A percentile compares a stretch with the other conserved stretches of the same genome.
phyloP scores from a whole-genome alignment of 1,139 yeast genomes.

The Zygosaccharomyces pseudobailii region DNA sequence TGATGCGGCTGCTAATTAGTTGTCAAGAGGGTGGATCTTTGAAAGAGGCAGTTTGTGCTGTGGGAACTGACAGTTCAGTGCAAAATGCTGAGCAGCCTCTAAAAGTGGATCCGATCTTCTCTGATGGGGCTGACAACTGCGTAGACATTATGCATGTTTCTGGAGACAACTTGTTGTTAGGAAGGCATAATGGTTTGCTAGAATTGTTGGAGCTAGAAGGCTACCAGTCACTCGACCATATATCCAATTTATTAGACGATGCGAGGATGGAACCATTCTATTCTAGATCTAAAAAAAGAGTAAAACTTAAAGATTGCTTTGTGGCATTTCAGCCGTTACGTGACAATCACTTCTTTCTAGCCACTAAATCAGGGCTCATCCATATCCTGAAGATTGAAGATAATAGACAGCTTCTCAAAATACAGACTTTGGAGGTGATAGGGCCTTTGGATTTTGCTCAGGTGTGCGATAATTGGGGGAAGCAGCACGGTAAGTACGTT shows the following conservation, averaged over 20 bases:
- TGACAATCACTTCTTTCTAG: constrained; percentile 31
- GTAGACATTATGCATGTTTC: constrained; percentile 17
- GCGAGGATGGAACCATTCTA: constrained; percentile 21
- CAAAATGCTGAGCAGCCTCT: constrained; percentile 55
- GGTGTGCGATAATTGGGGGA: constrained; percentile 44
- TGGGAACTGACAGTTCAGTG: constrained; percentile 67
- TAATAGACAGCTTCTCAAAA: constrained; percentile 14
- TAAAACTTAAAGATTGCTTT: constrained; percentile 27
- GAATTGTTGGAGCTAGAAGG: constrained; percentile 23
- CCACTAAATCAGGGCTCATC: constrained; percentile 48
- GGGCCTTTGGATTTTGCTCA: constrained; percentile 44
- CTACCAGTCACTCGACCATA: constrained; percentile 13
- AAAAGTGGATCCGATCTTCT: constrained; percentile 40
- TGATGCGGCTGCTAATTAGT: constrained; percentile 30
- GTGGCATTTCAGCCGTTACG: constrained; percentile 22
- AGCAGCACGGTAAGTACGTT: constrained; percentile 34
- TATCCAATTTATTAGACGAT: constrained; percentile 22
- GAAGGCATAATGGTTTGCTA: constrained; percentile 31
- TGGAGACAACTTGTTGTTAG: constrained; percentile 20
- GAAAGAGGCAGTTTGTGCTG: constrained; percentile 48
- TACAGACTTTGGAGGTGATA: constrained; percentile 26
- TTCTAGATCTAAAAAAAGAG: constrained; percentile 27
- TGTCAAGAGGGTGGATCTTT: constrained; percentile 32
- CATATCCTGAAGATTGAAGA: constrained; percentile 37
- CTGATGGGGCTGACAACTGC: constrained; percentile 34